A percentile compares a stretch with the other conserved stretches of the same genome.
Evolutionary conservation across 176 grass and related monocot species (phyloP).

Genomic region (Alopecurus myosuroides): DNA sequence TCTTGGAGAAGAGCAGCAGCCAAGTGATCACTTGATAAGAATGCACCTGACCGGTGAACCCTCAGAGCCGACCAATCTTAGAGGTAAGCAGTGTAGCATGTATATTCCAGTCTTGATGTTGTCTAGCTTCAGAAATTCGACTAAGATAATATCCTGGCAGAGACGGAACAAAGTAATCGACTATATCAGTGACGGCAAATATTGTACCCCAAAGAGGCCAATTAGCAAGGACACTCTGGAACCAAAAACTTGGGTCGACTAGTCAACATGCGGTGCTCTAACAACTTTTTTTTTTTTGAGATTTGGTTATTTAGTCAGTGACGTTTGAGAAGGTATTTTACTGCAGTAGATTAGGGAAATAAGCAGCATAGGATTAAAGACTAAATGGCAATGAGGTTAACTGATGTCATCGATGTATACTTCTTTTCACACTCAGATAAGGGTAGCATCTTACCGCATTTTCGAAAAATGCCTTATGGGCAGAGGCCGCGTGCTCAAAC

Average conservation of each 20-base stretch:
- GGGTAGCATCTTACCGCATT: slow-evolving; percentile 45
- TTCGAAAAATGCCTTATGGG: slow-evolving; percentile 78
- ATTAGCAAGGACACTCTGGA: not conserved
- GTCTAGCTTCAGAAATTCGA: slow-evolving; percentile 79
- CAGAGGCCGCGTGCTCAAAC: slow-evolving; percentile 50
- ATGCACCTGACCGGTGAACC: slow-evolving; percentile 87
- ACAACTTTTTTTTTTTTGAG: not conserved
- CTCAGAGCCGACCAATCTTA: slow-evolving; percentile 55
- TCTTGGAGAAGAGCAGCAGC: not conserved
- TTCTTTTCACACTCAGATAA: not conserved
- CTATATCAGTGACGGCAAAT: too few species aligned
- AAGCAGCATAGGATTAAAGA: not conserved
- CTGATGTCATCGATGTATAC: not conserved
- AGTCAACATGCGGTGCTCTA: not conserved
- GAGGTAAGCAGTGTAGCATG: slow-evolving; percentile 72
- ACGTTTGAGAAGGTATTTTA: not conserved
- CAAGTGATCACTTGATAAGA: slow-evolving; percentile 56
- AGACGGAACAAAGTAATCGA: slow-evolving; percentile 4
- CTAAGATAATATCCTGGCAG: slow-evolving; percentile 65
- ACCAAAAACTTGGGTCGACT: not conserved
- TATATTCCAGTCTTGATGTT: slow-evolving; percentile 60
- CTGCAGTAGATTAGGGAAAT: not conserved
- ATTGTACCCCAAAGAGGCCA: not conserved
- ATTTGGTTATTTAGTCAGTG: not conserved
- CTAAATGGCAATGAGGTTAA: not conserved